Evolutionary conservation across 129 eudicot species (phyloP).

Genomic region (Apium graveolens): DNA sequence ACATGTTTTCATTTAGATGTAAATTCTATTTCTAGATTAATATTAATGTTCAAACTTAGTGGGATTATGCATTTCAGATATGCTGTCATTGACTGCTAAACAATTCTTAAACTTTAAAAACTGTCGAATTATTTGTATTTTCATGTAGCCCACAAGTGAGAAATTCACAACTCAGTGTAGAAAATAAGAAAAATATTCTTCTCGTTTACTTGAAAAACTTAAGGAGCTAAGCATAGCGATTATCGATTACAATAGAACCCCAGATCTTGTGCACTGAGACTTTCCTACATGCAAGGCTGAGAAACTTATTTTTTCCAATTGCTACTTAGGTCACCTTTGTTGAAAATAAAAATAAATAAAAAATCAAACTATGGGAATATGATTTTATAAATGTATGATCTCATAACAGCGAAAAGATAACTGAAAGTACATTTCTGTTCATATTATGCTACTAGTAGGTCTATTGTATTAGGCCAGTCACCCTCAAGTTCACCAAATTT

Average conservation of each 20-base stretch:
- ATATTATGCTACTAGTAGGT: background rate
- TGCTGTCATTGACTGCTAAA: background rate
- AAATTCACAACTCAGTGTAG: too few relatives aligned
- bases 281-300: background rate
- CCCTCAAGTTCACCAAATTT: slow-evolving; percentile 3
- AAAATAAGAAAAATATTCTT: too few relatives aligned
- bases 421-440: background rate
- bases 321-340: too few relatives aligned
- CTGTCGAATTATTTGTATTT: too few relatives aligned
- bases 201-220: too few relatives aligned
- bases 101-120: too few relatives aligned
- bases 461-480: background rate
- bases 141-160: too few relatives aligned
- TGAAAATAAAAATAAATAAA: background rate
- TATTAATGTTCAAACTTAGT: background rate
- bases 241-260: too few relatives aligned
- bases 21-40: background rate
- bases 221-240: too few relatives aligned
- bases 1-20: background rate
- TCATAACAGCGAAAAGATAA: background rate
- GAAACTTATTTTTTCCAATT: too few relatives aligned
- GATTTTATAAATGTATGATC: background rate
- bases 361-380: background rate
- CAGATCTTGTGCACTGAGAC: background rate
- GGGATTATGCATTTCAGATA: background rate